Evolutionary conservation across 805 yeast species (phyloP).

Genomic region (Pichia sporocuriosa): DNA sequence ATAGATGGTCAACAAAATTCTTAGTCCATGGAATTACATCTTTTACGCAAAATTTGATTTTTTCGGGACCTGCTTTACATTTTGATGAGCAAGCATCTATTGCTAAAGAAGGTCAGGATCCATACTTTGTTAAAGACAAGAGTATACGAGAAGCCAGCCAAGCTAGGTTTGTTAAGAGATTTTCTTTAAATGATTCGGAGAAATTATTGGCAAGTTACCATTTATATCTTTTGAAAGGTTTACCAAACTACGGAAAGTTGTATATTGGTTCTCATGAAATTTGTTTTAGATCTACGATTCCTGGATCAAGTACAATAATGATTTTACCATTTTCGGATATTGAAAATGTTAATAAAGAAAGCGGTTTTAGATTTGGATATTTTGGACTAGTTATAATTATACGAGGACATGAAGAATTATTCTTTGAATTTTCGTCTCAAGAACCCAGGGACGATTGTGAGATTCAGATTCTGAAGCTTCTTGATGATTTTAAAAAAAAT

Average conservation of each 20-base stretch:
- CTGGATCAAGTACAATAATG: slow-evolving; percentile 76
- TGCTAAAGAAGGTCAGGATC: slow-evolving; percentile 40
- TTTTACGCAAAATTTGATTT: slow-evolving; percentile 22
- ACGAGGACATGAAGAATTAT: slow-evolving; percentile 69
- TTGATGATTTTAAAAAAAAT: slow-evolving; percentile 35
- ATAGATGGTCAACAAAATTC: slow-evolving; percentile 22
- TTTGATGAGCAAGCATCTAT: slow-evolving; percentile 38
- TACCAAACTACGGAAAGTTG: slow-evolving; percentile 79
- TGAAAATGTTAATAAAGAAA: slow-evolving; percentile 60
- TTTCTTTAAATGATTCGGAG: slow-evolving; percentile 50
- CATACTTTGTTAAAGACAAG: slow-evolving; percentile 38
- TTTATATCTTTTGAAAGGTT: slow-evolving; percentile 57
- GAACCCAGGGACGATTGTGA: slow-evolving; percentile 71
- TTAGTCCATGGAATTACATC: slow-evolving; percentile 26
- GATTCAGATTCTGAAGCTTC: slow-evolving; percentile 40
- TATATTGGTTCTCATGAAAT: slow-evolving; percentile 62
- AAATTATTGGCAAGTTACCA: slow-evolving; percentile 61
- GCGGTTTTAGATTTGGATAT: slow-evolving; percentile 63
- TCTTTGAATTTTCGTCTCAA: slow-evolving; percentile 65
- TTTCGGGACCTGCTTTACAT: slow-evolving; percentile 38
- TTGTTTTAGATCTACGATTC: slow-evolving; percentile 77
- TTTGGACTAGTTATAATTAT: slow-evolving; percentile 64
- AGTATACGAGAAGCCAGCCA: slow-evolving; percentile 32
- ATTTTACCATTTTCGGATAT: slow-evolving; percentile 70
- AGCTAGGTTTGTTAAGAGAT: slow-evolving; percentile 39